phyloP scores from a whole-genome alignment of 140 eudicot genomes.

The Cichorium intybus region DNA sequence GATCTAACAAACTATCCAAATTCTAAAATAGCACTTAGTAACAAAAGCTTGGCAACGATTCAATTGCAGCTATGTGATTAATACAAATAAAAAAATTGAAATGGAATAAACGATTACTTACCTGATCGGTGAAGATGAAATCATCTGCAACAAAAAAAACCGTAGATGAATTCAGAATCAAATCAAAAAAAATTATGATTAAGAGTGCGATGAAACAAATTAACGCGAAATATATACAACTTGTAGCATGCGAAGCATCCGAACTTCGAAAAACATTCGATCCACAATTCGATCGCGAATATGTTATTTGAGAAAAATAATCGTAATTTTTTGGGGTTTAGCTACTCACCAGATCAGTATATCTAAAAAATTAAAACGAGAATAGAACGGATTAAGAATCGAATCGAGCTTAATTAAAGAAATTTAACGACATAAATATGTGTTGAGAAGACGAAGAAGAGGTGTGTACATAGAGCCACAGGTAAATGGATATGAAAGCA shows the following conservation, averaged over 20 bases:
- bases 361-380: not conserved
- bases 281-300: not conserved
- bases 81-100: not conserved
- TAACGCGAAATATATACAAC: not conserved
- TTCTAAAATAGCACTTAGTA: not conserved
- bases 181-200: not conserved
- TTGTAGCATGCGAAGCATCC: not conserved
- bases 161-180: not conserved
- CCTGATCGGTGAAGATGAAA: slow-evolving; percentile 29
- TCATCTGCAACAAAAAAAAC: slow-evolving; percentile 24
- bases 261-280: not conserved
- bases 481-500: slow-evolving; percentile 5
- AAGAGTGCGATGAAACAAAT: not conserved
- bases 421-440: too few species aligned
- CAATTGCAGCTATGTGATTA: not conserved
- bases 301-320: not conserved
- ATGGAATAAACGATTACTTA: slow-evolving; percentile 9
- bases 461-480: slow-evolving; percentile 13
- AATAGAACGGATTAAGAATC: not conserved
- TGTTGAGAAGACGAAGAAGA: not conserved
- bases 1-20: not conserved
- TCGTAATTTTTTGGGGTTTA: not conserved
- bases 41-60: too few species aligned
- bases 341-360: slow-evolving; percentile 6
- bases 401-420: not conserved